These are phyloP conservation scores for Termitomyces sp. DNA, from an alignment of 768 basidiomycete species.

Conservation along the genomic window DNA sequence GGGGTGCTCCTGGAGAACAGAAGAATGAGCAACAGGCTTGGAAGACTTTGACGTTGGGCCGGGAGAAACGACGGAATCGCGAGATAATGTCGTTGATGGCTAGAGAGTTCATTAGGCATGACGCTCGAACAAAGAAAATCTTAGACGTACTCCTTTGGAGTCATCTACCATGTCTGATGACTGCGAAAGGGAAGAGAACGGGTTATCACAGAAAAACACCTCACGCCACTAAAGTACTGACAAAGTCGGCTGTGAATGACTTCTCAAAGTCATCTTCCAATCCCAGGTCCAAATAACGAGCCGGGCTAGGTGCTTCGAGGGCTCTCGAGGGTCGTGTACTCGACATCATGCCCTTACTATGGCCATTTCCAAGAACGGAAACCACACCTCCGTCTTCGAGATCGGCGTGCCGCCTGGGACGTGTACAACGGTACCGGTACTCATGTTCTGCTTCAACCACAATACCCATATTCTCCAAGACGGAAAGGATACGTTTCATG, in stretches of 20 bases:
- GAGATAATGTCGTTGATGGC: neutral
- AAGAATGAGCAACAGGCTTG: neutral
- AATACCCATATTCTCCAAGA: constrained; percentile 77
- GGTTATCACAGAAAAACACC: neutral
- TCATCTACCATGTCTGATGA: neutral
- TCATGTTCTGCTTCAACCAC: constrained; percentile 75
- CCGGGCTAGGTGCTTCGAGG: neutral
- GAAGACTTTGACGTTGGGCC: neutral
- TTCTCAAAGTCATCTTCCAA: constrained; percentile 29
- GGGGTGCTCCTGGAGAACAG: neutral
- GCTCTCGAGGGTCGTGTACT: neutral
- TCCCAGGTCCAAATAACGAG: neutral
- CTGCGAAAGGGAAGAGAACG: neutral
- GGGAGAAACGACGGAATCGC: neutral
- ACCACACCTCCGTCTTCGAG: neutral
- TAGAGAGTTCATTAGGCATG: neutral
- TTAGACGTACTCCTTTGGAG: neutral
- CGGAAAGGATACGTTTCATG: constrained; percentile 65
- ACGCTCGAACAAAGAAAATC: neutral
- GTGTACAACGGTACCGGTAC: constrained; percentile 74
- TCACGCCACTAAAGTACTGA: neutral
- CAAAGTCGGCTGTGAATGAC: neutral
- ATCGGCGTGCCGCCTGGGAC: constrained; percentile 30
- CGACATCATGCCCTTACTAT: neutral
- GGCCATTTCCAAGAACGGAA: neutral